A percentile compares a stretch with the other conserved stretches of the same genome.
Evolutionary conservation across 2,329 filamentous ascomycete species (phyloP).

Genomic region (Neocatenulostroma microsporum): DNA sequence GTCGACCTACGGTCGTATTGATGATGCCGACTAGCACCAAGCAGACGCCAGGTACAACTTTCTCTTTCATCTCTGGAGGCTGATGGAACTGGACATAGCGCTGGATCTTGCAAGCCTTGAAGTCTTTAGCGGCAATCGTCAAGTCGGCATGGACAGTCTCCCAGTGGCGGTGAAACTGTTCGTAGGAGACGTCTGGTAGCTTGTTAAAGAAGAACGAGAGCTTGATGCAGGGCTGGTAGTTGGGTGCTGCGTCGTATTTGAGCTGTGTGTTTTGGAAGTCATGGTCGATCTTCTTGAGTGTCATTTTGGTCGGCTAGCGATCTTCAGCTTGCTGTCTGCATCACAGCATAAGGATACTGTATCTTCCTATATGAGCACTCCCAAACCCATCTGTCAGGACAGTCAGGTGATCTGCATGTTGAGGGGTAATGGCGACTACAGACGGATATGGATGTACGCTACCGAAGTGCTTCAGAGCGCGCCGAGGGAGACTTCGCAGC

Average conservation of each 20-base stretch:
- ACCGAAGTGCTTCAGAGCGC: not conserved
- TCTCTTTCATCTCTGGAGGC: conserved; percentile 14
- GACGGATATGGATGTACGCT: conserved; percentile 1
- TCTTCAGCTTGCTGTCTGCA: too few relatives aligned
- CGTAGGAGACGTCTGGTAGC: conserved; percentile 24
- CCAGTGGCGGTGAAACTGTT: conserved; percentile 29
- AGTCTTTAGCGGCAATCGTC: conserved; percentile 23
- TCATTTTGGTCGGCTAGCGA: too few relatives aligned
- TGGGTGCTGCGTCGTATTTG: conserved; percentile 24
- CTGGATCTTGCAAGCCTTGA: conserved; percentile 24
- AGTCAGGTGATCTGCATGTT: too few relatives aligned
- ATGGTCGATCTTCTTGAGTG: conserved; percentile 19
- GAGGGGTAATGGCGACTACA: too few relatives aligned
- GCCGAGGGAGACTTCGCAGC: not conserved
- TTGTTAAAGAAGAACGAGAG: conserved; percentile 29
- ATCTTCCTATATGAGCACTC: too few relatives aligned
- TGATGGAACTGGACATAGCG: conserved; percentile 24
- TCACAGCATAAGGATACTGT: too few relatives aligned
- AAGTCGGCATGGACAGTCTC: conserved; percentile 28
- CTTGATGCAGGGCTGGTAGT: conserved; percentile 28
- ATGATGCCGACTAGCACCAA: conserved; percentile 29
- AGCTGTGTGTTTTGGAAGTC: conserved; percentile 20
- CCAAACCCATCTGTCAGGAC: too few relatives aligned
- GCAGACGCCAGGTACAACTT: conserved; percentile 23
- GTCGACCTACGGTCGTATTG: too few relatives aligned